A percentile compares a stretch with the other conserved stretches of the same genome.
These are phyloP conservation scores for Neofusicoccum ribis DNA, from an alignment of 2,329 filamentous ascomycete genomes.

Conservation along the genomic window DNA sequence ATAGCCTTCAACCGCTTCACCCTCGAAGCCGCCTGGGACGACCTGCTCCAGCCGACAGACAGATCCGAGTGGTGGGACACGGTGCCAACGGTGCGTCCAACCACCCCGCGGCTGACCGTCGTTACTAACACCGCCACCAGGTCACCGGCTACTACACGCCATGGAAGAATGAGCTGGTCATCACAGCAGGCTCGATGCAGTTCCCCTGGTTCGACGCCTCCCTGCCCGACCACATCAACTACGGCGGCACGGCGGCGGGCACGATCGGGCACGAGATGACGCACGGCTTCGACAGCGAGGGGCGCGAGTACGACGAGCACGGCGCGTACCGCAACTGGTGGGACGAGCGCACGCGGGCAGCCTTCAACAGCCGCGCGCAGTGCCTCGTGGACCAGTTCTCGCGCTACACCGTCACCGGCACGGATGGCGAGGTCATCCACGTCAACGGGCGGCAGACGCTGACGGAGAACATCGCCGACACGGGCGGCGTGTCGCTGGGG, in stretches of 20 bases:
- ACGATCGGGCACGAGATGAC: conserved; percentile 43
- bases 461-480: too few relatives aligned
- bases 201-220: conserved; percentile 64
- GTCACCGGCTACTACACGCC: conserved; percentile 66
- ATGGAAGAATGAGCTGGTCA: conserved; percentile 65
- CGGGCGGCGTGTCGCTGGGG: neutral
- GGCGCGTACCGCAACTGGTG: too few relatives aligned
- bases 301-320: too few relatives aligned
- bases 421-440: too few relatives aligned
- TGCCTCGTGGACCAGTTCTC: too few relatives aligned
- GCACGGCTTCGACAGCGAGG: too few relatives aligned
- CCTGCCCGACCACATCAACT: conserved; percentile 65
- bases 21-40: conserved; percentile 57
- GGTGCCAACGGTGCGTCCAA: conserved; percentile 37
- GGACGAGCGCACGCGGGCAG: too few relatives aligned
- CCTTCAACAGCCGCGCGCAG: too few relatives aligned
- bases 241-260: conserved; percentile 66
- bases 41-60: conserved; percentile 61
- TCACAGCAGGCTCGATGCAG: conserved; percentile 70
- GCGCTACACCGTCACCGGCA: too few relatives aligned
- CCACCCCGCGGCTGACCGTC: conserved; percentile 36
- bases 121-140: neutral
- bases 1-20: conserved; percentile 39
- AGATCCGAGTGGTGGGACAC: conserved; percentile 62
- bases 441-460: too few relatives aligned